These are phyloP conservation scores for Allium fistulosum DNA, from an alignment of 106 monocot genomes.

Conservation along the genomic window DNA sequence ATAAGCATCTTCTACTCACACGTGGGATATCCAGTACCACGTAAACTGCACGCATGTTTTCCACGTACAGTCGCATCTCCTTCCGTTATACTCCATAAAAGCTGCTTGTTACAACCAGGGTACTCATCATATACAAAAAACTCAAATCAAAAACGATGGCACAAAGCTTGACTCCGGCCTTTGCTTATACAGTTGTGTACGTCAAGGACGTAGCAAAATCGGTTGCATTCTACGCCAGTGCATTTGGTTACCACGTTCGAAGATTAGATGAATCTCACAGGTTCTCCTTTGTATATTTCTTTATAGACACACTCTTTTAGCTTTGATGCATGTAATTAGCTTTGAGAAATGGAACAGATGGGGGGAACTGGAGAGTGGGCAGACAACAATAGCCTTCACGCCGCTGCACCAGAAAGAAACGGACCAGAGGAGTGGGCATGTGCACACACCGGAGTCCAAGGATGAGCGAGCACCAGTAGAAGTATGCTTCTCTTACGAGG, in stretches of 20 bases:
- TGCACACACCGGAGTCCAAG: conserved; percentile 20
- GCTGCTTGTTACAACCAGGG: no score
- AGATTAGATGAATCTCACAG: conserved; percentile 53
- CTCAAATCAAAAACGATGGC: background rate
- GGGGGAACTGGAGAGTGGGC: conserved; percentile 62
- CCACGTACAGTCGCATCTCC: no score
- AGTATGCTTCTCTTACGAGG: conserved; percentile 65
- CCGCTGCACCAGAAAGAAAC: conserved; percentile 73
- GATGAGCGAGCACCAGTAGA: conserved; percentile 46
- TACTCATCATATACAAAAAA: no score
- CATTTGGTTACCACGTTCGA: conserved; percentile 73
- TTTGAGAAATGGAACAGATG: conserved; percentile 20
- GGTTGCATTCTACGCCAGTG: conserved; percentile 59
- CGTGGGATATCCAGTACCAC: no score
- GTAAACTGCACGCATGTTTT: no score
- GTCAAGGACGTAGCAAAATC: conserved; percentile 73
- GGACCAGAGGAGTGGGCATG: conserved; percentile 36
- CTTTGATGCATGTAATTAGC: no score
- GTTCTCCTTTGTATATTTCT: conserved; percentile 11
- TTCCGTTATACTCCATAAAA: no score
- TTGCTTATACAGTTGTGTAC: conserved; percentile 77
- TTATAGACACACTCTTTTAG: background rate
- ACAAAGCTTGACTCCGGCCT: conserved; percentile 24
- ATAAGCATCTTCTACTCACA: no score
- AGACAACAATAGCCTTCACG: conserved; percentile 84